Evolutionary conservation across 495 filamentous ascomycete species (phyloP), one percentile per base, ranked within the genome.

Genomic region (Thozetella sp.): DNA sequence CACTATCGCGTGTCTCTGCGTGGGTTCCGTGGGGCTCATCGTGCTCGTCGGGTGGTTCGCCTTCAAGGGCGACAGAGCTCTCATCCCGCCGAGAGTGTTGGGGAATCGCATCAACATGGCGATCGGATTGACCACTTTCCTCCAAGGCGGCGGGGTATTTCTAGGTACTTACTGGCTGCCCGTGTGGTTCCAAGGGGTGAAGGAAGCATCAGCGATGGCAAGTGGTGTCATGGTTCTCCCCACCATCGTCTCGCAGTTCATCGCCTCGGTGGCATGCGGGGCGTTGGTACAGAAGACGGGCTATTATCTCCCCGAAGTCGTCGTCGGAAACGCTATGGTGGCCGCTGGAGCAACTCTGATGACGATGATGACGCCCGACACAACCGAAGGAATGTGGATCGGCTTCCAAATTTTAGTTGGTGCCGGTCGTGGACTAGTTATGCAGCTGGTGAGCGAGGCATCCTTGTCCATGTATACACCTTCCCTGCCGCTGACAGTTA

Each of bases 381-480:
- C 74, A 2, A 51, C 60, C 17, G 60, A 63, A 10, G 54, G 60
- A 6, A 54, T 77, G 20, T 90, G 86, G 87, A 86, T 89, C 52
- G 85, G 86, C 2, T 89, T 84, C 65, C 85, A 89, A 57, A 70
- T 86, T 27, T 20, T 89, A 4, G 83, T 73, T 46, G 88, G 88
- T 23, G 57, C 83, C 0, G 88, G 86, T 15, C 59, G 84, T 2
- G 88, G 87, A 0, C 59, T 78, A 1, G 80, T 77, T 1, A 72
- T 86, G 70, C 86, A 90, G 60, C 80, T 82, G 55, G 66, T 78
- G 11, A 72, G 25, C n/a, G 19, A 2, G 19, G 11, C n/a, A 17
- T 22, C 23, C 27, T 45, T 26, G 43, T 48, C n/a, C n/a, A 53
- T 15, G 13, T 30, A 12, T 23, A 22, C 17, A 4, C 51, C 51